phyloP scores from a whole-genome alignment of 106 monocot genomes.

The Dendrobium nobile region DNA sequence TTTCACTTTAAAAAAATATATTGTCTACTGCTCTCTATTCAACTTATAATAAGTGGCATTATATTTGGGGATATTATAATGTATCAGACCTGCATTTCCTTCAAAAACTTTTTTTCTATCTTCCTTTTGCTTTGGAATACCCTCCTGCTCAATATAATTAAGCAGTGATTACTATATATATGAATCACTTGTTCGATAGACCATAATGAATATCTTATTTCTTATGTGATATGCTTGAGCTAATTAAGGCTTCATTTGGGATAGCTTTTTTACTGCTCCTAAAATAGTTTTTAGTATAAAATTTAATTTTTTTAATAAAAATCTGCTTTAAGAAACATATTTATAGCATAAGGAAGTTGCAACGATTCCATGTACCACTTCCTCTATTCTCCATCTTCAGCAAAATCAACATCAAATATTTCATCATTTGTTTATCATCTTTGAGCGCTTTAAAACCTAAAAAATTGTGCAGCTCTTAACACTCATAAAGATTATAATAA shows the following conservation, averaged over 20 bases:
- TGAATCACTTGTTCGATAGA: no score
- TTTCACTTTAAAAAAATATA: background rate
- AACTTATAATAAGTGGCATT: constrained; percentile 87
- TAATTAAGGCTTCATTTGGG: no score
- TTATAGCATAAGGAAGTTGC: constrained; percentile 68
- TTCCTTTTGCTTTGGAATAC: constrained; percentile 58
- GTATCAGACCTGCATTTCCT: constrained; percentile 30
- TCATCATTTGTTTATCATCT: constrained; percentile 31
- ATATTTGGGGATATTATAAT: constrained; percentile 76
- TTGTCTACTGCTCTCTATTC: background rate
- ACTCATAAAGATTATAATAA: background rate
- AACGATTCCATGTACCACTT: constrained; percentile 79
- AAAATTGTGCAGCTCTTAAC: background rate
- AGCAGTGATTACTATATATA: background rate
- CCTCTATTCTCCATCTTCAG: constrained; percentile 39
- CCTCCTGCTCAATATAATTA: constrained; percentile 28
- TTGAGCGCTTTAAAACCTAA: constrained; percentile 56
- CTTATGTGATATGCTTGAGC: no score
- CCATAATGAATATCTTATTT: no score
- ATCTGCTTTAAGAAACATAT: constrained; percentile 12
- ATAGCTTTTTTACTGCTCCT: no score
- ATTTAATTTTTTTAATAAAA: no score
- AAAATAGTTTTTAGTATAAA: no score
- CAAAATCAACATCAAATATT: constrained; percentile 24
- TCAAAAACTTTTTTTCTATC: constrained; percentile 29